Percentiles rank a stretch among this genome's conserved stretches.
phyloP scores from a whole-genome alignment of 768 basidiomycete genomes.

The Tremella fuciformis region DNA sequence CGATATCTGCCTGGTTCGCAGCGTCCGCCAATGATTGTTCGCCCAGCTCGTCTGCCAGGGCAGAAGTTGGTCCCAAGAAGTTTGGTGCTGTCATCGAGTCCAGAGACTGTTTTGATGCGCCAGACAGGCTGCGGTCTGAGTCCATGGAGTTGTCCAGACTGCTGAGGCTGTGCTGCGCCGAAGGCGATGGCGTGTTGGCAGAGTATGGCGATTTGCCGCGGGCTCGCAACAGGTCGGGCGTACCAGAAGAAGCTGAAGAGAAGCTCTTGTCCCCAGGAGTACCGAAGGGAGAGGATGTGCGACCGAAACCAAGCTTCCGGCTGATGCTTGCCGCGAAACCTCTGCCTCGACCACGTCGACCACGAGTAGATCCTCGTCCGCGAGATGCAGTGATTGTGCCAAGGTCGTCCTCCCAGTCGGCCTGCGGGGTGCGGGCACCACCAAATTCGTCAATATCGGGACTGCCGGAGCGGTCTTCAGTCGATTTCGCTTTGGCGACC shows the following conservation, averaged over 20 bases:
- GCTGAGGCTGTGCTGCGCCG: not conserved
- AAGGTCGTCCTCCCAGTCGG: conserved; percentile 34
- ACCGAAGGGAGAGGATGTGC: conserved; percentile 22
- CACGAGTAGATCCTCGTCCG: conserved; percentile 35
- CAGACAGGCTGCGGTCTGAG: conserved; percentile 1
- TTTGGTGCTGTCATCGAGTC: not conserved
- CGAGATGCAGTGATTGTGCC: conserved; percentile 23
- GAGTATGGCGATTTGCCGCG: conserved; percentile 15
- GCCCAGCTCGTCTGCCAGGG: conserved; percentile 44
- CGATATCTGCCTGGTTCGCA: conserved; percentile 24
- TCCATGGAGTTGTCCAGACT: not conserved
- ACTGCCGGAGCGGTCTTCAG: conserved; percentile 7
- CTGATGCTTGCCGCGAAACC: conserved; percentile 40
- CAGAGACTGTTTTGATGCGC: not conserved
- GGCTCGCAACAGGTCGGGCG: conserved; percentile 40
- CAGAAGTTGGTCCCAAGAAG: conserved; percentile 24
- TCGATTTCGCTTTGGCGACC: conserved; percentile 15
- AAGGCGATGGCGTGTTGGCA: not conserved
- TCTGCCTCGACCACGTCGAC: conserved; percentile 40
- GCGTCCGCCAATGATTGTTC: conserved; percentile 11
- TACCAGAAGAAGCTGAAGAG: conserved; percentile 35
- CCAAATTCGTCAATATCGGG: conserved; percentile 25
- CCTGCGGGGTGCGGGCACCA: conserved; percentile 24
- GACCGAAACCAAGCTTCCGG: conserved; percentile 41
- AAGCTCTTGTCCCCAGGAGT: conserved; percentile 39